Evolutionary conservation across 2,329 filamentous ascomycete genomes (phyloP), one percentile per base, ranked within the genome.

Genomic region (Leptodontidium sp.): DNA sequence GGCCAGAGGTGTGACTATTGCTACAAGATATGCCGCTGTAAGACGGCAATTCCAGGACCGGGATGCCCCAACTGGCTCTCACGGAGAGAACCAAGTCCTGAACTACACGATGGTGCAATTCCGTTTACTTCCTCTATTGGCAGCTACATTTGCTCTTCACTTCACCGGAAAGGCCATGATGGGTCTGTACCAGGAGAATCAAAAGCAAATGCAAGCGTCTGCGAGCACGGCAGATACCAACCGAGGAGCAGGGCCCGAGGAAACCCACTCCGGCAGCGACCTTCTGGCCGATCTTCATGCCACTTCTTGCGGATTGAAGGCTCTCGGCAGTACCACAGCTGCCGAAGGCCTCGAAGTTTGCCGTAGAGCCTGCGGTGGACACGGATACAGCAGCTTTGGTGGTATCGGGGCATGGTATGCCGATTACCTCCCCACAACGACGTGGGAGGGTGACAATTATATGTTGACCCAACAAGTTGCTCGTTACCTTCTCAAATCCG

Each of bases 41-140:
- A 86, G 91, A 61, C 85, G 90, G n/a, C 91, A 94, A 76, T 94
- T 94, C 82, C 89, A 92, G 78, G 91, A 94, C 74, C 86, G 88
- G 5, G 91, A 93, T 79, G 87, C 89, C 6, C 83, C 85, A 35
- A 82, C 85, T 47, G 83, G 82, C 49, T 83, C 85, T 70, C 78
- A 81, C 29, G 87, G 86, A 5, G 92, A 94, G 81, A 93, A 89
- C 77, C 90, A 91, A 74, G 92, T 94, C 1, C 82, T 94, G 35
- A 91, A 94, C 82, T 94, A 94, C 80, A 92, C 91, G 71, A 93
- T 93, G 88, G 91, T 94, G 8, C 91, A 93, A 78, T 87, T 91
- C 75, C 87, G 92, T 59, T 83, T 94, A 1, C 82, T 94, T 26
- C 91, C 92, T 0, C 83, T 94, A 2, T 82, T 94, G 9, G 91